phyloP scores from a whole-genome alignment of 129 eudicot genomes.

The Flaveria bidentis region DNA sequence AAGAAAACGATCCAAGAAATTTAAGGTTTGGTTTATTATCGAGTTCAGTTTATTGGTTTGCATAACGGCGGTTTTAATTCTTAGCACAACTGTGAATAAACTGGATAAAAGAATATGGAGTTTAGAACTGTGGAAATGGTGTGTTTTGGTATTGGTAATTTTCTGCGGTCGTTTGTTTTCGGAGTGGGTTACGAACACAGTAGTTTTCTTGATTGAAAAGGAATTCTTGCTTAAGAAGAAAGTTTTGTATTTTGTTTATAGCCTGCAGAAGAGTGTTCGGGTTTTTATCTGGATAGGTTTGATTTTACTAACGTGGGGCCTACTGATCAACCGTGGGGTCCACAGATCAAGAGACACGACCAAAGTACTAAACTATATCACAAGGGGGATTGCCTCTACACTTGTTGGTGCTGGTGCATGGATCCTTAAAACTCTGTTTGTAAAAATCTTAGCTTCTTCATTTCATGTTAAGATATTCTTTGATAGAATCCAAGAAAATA shows the following conservation, averaged over 20 bases:
- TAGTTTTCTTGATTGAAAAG: slow-evolving; percentile 66
- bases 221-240: slow-evolving; percentile 66
- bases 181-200: slow-evolving; percentile 50
- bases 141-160: slow-evolving; percentile 58
- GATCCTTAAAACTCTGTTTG: slow-evolving; percentile 63
- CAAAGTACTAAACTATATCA: slow-evolving; percentile 55
- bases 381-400: slow-evolving; percentile 62
- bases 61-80: slow-evolving; percentile 41
- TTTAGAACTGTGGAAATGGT: slow-evolving; percentile 71
- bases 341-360: slow-evolving; percentile 43
- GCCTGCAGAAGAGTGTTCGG: slow-evolving; percentile 61
- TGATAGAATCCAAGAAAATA: slow-evolving; percentile 80
- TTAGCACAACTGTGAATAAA: slow-evolving; percentile 44
- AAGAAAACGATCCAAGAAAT: slow-evolving; percentile 38
- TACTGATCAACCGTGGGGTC: slow-evolving; percentile 60
- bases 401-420: slow-evolving; percentile 76
- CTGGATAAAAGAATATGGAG: slow-evolving; percentile 42
- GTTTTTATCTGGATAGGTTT: slow-evolving; percentile 74
- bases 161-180: slow-evolving; percentile 75
- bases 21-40: slow-evolving; percentile 36
- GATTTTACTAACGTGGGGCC: slow-evolving; percentile 74
- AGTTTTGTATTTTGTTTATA: slow-evolving; percentile 69
- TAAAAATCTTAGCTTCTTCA: slow-evolving; percentile 58
- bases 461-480: slow-evolving; percentile 72
- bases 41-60: slow-evolving; percentile 48